Evolutionary conservation across 306 rosid species (phyloP).

Genomic region (Quercus parvula): DNA sequence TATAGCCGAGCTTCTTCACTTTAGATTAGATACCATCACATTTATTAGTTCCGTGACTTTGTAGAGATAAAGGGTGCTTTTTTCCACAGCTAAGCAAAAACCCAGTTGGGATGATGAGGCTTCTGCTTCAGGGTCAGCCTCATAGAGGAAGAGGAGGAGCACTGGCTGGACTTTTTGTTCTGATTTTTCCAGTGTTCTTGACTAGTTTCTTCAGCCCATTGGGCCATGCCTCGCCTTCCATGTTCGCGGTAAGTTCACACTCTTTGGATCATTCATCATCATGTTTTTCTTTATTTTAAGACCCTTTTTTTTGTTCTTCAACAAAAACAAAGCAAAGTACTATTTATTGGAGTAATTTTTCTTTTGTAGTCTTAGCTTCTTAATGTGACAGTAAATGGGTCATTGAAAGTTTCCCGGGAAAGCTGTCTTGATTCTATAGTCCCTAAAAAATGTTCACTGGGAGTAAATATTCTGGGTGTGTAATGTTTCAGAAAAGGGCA

Average conservation of each 20-base stretch:
- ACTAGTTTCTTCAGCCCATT: constrained; percentile 69
- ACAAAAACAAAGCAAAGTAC: no score
- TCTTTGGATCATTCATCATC: neutral
- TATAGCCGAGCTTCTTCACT: neutral
- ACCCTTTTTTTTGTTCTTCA: no score
- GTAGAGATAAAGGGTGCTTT: no score
- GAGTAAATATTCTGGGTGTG: neutral
- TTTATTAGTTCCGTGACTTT: neutral
- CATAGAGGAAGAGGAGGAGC: constrained; percentile 36
- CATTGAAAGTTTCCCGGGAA: neutral
- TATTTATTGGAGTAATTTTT: neutral
- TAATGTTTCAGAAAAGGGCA: neutral
- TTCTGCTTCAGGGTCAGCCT: constrained; percentile 26
- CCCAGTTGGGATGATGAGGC: constrained; percentile 37
- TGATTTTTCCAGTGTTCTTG: constrained; percentile 53
- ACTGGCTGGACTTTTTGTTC: constrained; percentile 41
- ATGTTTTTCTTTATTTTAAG: neutral
- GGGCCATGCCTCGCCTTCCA: constrained; percentile 53
- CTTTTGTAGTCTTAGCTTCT: neutral
- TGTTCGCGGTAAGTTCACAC: constrained; percentile 47
- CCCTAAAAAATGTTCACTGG: neutral
- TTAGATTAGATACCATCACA: neutral
- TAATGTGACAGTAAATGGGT: constrained; percentile 7
- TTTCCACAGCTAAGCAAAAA: constrained; percentile 1
- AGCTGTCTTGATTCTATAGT: neutral